Evolutionary conservation across 2,329 filamentous ascomycete species (phyloP).

Genomic region (Calonectria crousiana): DNA sequence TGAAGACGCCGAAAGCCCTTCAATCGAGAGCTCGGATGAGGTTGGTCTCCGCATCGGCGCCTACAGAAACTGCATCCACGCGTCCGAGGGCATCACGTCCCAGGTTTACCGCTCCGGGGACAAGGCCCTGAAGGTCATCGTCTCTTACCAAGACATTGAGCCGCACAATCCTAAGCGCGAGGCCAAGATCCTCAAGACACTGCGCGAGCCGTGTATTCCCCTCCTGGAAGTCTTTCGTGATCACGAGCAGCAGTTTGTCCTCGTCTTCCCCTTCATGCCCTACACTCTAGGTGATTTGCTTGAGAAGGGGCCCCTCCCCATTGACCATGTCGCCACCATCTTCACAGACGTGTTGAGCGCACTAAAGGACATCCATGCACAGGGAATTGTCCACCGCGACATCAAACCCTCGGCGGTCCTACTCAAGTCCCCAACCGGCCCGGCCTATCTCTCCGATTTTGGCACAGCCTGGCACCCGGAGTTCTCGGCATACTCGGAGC

Average conservation of each 20-base stretch:
- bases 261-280: conserved; percentile 88
- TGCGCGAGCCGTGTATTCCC: conserved; percentile 70
- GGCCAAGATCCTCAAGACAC: conserved; percentile 75
- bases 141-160: conserved; percentile 76
- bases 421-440: conserved; percentile 73
- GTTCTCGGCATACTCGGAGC: conserved; percentile 71
- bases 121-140: conserved; percentile 87
- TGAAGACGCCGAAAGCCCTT: conserved; percentile 7
- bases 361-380: conserved; percentile 76
- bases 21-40: conserved; percentile 15
- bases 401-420: conserved; percentile 94
- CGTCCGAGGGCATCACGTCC: conserved; percentile 82
- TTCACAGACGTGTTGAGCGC: conserved; percentile 78
- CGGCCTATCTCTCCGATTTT: conserved; percentile 89
- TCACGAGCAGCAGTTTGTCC: conserved; percentile 76
- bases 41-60: conserved; percentile 63
- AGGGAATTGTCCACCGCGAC: conserved; percentile 90
- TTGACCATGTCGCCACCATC: conserved; percentile 53
- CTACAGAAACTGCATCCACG: conserved; percentile 65
- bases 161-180: conserved; percentile 89
- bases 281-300: conserved; percentile 79
- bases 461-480: conserved; percentile 87
- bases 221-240: conserved; percentile 82
- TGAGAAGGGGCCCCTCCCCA: conserved; percentile 54
- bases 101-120: conserved; percentile 79